Evolutionary conservation across 768 basidiomycete species (phyloP).

Genomic region (Termitomyces sp.): DNA sequence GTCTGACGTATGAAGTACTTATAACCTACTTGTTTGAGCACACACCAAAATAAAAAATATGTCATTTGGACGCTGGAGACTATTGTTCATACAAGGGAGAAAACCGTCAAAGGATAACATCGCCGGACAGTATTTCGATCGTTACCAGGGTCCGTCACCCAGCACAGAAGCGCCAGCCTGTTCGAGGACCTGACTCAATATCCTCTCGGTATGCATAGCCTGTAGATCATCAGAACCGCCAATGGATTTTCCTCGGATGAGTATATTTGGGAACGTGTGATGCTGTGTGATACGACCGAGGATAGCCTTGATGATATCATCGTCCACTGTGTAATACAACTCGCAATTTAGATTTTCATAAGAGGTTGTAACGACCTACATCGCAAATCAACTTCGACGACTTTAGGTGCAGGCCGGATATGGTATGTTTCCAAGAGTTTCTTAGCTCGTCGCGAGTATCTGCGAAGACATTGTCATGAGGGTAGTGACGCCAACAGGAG

Average conservation of each 20-base stretch:
- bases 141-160: conserved; percentile 13
- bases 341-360: not conserved
- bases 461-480: conserved; percentile 18
- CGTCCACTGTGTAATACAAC: conserved; percentile 42
- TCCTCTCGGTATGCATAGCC: conserved; percentile 42
- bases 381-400: conserved; percentile 74
- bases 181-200: conserved; percentile 40
- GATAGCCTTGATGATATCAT: conserved; percentile 55
- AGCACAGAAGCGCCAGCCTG: conserved; percentile 37
- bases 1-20: too few species aligned
- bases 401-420: conserved; percentile 56
- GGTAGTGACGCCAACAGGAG: too few species aligned
- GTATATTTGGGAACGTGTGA: conserved; percentile 71
- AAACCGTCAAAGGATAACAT: not conserved
- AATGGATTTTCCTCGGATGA: conserved; percentile 57
- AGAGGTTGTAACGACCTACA: conserved; percentile 28
- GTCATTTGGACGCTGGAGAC: not conserved
- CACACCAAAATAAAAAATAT: not conserved
- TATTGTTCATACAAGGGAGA: not conserved
- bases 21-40: too few species aligned
- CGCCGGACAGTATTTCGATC: not conserved
- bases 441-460: conserved; percentile 59
- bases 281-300: conserved; percentile 61
- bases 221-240: conserved; percentile 63
- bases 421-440: conserved; percentile 55